A percentile compares a stretch with the other conserved stretches of the same genome.
Conservation (phyloP, 192 early-diverging fungal species). For the Coemansia sp. region DNA sequence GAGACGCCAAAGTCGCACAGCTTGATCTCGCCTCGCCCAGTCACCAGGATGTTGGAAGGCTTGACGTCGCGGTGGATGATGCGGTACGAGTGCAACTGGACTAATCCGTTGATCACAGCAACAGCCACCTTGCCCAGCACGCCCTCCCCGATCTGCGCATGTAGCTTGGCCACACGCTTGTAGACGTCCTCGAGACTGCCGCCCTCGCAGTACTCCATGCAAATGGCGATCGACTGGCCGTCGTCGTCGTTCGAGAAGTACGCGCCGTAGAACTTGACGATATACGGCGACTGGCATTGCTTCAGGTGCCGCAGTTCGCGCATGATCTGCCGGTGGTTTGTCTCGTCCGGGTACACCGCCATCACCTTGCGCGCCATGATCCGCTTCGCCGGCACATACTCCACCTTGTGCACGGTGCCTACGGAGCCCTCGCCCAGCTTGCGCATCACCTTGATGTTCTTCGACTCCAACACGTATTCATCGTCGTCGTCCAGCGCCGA, state of each 20-base stretch:
- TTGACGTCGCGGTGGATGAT: conserved; percentile 98
- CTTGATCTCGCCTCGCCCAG: conserved; percentile 87
- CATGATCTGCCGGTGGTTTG: conserved; percentile 78
- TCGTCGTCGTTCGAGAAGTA: conserved; percentile 77
- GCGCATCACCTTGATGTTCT: conserved; percentile 71
- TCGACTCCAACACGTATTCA: conserved; percentile 49
- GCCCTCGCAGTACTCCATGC: conserved; percentile 95
- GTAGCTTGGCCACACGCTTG: conserved; percentile 64
- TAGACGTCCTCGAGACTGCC: conserved; percentile 94
- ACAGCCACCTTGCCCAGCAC: conserved; percentile 87
- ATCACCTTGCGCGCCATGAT: conserved; percentile 93
- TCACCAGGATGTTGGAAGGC: conserved; percentile 95
- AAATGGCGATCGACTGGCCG: conserved; percentile 79
- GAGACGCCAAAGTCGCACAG: conserved; percentile 98
- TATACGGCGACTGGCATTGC: conserved; percentile 86
- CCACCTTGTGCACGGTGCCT: conserved; percentile 87
- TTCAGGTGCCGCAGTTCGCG: conserved; percentile 89
- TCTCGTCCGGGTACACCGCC: conserved; percentile 64
- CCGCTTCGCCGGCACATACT: conserved; percentile 66
- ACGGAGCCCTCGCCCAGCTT: conserved; percentile 92
- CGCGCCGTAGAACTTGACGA: conserved; percentile 94
- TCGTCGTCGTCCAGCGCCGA: conserved; percentile 26
- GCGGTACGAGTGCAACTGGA: conserved; percentile 81
- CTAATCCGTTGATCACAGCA: conserved; percentile 85
- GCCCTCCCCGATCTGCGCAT: conserved; percentile 82